Percentiles rank a stretch among this genome's conserved stretches.
These are phyloP conservation scores for Podosphaera fusca DNA, from an alignment of 2,329 filamentous ascomycete genomes.

Conservation along the genomic window DNA sequence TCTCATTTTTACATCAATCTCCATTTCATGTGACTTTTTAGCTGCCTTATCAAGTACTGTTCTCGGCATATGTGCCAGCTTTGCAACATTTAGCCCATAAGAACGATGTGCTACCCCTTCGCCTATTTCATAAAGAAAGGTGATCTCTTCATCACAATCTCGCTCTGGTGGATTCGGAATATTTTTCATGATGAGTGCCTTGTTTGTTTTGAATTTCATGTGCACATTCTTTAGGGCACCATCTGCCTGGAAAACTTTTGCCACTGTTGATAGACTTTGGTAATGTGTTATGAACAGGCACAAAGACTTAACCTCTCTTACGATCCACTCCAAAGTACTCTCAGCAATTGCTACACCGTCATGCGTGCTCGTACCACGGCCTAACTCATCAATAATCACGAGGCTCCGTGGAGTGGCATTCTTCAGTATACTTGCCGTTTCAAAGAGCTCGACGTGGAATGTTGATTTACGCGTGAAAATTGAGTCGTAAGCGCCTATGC, in stretches of 20 bases:
- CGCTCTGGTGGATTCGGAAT: slow-evolving; percentile 5
- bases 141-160: slow-evolving; percentile 50
- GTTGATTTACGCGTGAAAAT: slow-evolving; percentile 86
- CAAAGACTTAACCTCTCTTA: slow-evolving; percentile 48
- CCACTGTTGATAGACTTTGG: slow-evolving; percentile 55
- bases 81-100: slow-evolving; percentile 83
- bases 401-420: slow-evolving; percentile 65
- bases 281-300: slow-evolving; percentile 98
- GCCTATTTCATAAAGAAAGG: slow-evolving; percentile 80
- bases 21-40: slow-evolving; percentile 59
- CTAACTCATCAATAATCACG: slow-evolving; percentile 85
- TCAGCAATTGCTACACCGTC: slow-evolving; percentile 92
- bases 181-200: background rate
- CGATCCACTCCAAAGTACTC: slow-evolving; percentile 67
- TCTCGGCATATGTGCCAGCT: slow-evolving; percentile 58
- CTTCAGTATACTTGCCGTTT: slow-evolving; percentile 78
- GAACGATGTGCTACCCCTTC: slow-evolving; percentile 83
- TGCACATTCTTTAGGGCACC: slow-evolving; percentile 63
- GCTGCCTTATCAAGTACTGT: slow-evolving; percentile 57
- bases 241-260: slow-evolving; percentile 37
- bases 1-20: slow-evolving; percentile 43
- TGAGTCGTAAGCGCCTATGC: slow-evolving; percentile 89
- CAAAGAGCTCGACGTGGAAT: slow-evolving; percentile 93
- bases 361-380: slow-evolving; percentile 79
- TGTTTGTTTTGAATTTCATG: slow-evolving; percentile 28